phyloP scores from a whole-genome alignment of 768 basidiomycete genomes.

The Suillus spraguei region DNA sequence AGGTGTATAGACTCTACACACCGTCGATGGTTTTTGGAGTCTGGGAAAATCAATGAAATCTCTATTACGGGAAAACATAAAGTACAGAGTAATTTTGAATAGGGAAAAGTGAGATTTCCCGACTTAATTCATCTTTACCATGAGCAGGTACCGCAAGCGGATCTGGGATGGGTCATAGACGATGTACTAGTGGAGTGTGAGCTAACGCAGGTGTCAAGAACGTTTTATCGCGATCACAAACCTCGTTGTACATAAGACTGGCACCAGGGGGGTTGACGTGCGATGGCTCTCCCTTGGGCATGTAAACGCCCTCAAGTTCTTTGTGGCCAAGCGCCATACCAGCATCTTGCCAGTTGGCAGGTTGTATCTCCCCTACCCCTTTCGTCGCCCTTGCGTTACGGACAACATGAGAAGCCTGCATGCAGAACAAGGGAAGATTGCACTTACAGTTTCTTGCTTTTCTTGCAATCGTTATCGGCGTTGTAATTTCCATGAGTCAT shows the following conservation, averaged over 20 bases:
- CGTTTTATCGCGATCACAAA: constrained; percentile 25
- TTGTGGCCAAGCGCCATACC: constrained; percentile 49
- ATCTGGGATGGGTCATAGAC: constrained; percentile 63
- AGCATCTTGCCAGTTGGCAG: constrained; percentile 60
- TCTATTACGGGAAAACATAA: background rate
- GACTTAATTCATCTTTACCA: constrained; percentile 48
- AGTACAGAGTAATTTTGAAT: background rate
- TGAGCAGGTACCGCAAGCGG: constrained; percentile 56
- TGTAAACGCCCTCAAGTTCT: constrained; percentile 53
- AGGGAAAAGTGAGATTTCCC: background rate
- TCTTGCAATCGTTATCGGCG: constrained; percentile 51
- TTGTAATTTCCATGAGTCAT: constrained; percentile 46
- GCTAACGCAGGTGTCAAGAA: background rate
- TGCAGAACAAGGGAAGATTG: constrained; percentile 1
- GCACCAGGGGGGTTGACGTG: constrained; percentile 31
- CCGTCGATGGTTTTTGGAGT: too few species aligned
- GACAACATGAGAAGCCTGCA: background rate
- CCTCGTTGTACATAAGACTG: constrained; percentile 59
- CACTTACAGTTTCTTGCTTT: constrained; percentile 39
- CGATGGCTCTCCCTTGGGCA: constrained; percentile 56
- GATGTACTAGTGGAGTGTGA: constrained; percentile 48
- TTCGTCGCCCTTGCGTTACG: constrained; percentile 47
- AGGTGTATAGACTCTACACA: constrained; percentile 1
- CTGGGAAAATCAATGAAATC: background rate
- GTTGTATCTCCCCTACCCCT: constrained; percentile 55